Evolutionary conservation across 805 yeast species (phyloP), one percentile per base, ranked within the genome.

Genomic region (Candida argentea): DNA sequence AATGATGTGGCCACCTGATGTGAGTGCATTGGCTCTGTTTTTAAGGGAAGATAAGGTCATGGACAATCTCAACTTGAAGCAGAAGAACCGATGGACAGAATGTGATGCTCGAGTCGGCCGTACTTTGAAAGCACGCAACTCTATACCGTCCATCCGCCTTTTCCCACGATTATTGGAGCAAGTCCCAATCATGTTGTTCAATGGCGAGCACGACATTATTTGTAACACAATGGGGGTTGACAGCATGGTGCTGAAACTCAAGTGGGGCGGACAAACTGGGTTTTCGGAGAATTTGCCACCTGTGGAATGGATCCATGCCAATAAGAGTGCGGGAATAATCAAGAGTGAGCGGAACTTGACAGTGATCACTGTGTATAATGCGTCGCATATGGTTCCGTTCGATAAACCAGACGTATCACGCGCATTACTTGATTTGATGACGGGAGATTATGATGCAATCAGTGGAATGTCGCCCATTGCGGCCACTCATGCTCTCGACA

Each of bases 371-470:
- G 72, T 89, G 2, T 70, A 55, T 48, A 72, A 83, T 40, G 73
- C 94, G 0, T 79, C 94, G 3, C 97, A 91, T 48, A 89, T 91
- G 97, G 91, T 86, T 15, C 94, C 97, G 1, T 77, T 70, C 39
- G 96, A 87, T 48, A 56, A 71, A 29, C 81, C 91, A 2, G 72
- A 65, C 25, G 65, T 70, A 16, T 70, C 87, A 5, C 64, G 86
- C 38, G 84, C 85, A 11, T 53, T 87, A 35, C 55, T 86, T 22
- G 86, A 84, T 43, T 35, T 70, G 14, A 42, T 64, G 16, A 40
- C 53, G 2, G 51, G 52, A 1, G 57, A 61, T 30, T 50, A 33
- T 26, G 52, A 51, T 22, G 42, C 35, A 11, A n/a, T n/a, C n/a
- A n/a, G n/a, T n/a, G n/a, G n/a, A n/a, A n/a, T n/a, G n/a, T n/a